A percentile compares a stretch with the other conserved stretches of the same genome.
Conservation (phyloP, 2,329 filamentous ascomycete species). For the Polychaeton citri region DNA sequence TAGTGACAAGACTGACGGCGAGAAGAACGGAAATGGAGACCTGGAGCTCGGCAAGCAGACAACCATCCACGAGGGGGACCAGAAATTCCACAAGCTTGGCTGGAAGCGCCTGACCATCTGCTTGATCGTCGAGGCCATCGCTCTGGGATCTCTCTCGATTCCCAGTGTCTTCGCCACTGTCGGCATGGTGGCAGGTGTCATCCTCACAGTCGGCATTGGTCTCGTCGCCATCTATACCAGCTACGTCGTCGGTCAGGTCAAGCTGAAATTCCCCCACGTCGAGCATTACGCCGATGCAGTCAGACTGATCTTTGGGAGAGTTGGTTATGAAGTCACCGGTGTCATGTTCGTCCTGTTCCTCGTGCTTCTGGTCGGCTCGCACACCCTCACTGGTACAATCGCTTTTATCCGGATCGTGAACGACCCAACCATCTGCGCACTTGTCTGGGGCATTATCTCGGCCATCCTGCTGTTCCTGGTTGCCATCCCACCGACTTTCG, state of each 20-base stretch:
- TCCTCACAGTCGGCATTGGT: conserved; percentile 42
- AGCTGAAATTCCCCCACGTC: conserved; percentile 33
- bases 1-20: neutral
- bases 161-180: conserved; percentile 41
- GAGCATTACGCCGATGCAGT: conserved; percentile 33
- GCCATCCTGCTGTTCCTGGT: conserved; percentile 25
- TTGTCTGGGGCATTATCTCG: conserved; percentile 30
- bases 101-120: conserved; percentile 32
- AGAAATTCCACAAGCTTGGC: conserved; percentile 29
- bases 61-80: conserved; percentile 18
- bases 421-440: conserved; percentile 23
- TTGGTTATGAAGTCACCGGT: conserved; percentile 29
- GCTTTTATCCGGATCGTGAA: conserved; percentile 30
- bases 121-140: conserved; percentile 48
- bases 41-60: neutral
- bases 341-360: conserved; percentile 31
- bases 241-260: conserved; percentile 49
- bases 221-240: conserved; percentile 48
- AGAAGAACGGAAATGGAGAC: neutral
- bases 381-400: conserved; percentile 33
- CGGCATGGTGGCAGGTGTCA: conserved; percentile 42
- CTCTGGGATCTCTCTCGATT: conserved; percentile 44
- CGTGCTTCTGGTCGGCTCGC: conserved; percentile 30
- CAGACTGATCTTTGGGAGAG: conserved; percentile 26
- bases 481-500: conserved; percentile 23